Conservation (phyloP, 2,329 filamentous ascomycete species). For the Colletotrichum salicis region DNA sequence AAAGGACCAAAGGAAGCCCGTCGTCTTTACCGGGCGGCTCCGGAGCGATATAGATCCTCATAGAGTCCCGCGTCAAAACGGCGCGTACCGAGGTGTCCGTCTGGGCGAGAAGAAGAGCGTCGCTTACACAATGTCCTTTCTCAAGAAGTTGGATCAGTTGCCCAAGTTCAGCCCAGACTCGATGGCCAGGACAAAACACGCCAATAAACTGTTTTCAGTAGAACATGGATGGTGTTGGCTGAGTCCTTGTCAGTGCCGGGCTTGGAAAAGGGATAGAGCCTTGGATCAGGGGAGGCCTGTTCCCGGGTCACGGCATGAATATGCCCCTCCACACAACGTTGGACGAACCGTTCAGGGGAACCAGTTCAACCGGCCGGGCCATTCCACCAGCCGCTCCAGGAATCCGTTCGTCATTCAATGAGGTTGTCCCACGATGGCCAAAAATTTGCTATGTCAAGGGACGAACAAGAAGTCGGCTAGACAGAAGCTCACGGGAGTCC, state of each 20-base stretch:
- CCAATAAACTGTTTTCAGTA: background rate
- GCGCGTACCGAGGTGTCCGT: background rate
- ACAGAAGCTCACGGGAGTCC: constrained; percentile 19
- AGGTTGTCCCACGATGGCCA: background rate
- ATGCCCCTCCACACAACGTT: constrained; percentile 4
- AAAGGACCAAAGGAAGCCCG: background rate
- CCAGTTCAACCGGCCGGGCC: constrained; percentile 3
- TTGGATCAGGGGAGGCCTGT: constrained; percentile 11
- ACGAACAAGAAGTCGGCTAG: background rate
- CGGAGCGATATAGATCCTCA: constrained; percentile 3
- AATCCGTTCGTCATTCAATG: background rate
- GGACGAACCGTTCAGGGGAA: constrained; percentile 24
- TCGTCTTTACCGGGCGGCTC: background rate
- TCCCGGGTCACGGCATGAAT: background rate
- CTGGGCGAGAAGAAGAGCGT: background rate
- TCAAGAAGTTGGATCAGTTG: background rate
- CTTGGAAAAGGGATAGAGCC: background rate
- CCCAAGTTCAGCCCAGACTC: background rate
- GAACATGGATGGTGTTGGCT: background rate
- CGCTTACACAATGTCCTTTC: background rate
- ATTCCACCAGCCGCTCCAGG: background rate
- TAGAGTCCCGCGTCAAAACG: background rate
- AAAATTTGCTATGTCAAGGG: background rate
- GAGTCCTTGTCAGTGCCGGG: background rate
- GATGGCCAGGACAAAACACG: background rate